Percentiles rank a stretch among this genome's conserved stretches.
Evolutionary conservation across 768 basidiomycete genomes (phyloP).

Genomic region (Leccinum barrowsii): DNA sequence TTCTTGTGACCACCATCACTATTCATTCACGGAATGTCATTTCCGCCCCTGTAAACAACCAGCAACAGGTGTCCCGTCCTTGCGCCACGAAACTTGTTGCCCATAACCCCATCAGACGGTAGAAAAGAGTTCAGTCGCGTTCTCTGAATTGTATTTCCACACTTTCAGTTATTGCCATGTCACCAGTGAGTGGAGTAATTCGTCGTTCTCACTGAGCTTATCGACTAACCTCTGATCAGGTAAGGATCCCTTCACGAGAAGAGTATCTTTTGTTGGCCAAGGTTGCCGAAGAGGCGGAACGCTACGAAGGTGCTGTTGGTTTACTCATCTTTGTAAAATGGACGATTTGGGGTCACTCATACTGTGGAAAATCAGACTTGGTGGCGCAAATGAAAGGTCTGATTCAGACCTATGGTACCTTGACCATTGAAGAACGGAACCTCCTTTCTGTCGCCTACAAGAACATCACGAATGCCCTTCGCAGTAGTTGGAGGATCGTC

Average conservation of each 20-base stretch:
- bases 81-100: conserved; percentile 22
- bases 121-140: conserved; percentile 25
- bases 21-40: conserved; percentile 6
- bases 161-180: conserved; percentile 19
- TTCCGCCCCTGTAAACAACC: conserved; percentile 14
- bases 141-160: conserved; percentile 5
- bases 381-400: conserved; percentile 76
- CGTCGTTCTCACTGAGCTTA: background rate
- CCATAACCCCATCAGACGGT: conserved; percentile 28
- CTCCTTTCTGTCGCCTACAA: conserved; percentile 89
- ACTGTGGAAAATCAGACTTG: conserved; percentile 51
- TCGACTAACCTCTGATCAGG: conserved; percentile 16
- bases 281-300: conserved; percentile 84
- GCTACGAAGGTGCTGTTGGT: conserved; percentile 67
- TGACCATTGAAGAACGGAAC: conserved; percentile 84
- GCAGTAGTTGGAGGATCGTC: conserved; percentile 81
- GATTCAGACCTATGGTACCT: conserved; percentile 61
- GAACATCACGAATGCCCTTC: conserved; percentile 79
- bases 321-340: background rate
- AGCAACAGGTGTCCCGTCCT: conserved; percentile 8
- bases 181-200: conserved; percentile 25
- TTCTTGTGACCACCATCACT: conserved; percentile 1
- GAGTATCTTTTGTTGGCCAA: conserved; percentile 66
- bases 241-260: conserved; percentile 32
- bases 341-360: conserved; percentile 5